phyloP scores from a whole-genome alignment of 2,329 filamentous ascomycete genomes.

The Trichoderma simmonsii region DNA sequence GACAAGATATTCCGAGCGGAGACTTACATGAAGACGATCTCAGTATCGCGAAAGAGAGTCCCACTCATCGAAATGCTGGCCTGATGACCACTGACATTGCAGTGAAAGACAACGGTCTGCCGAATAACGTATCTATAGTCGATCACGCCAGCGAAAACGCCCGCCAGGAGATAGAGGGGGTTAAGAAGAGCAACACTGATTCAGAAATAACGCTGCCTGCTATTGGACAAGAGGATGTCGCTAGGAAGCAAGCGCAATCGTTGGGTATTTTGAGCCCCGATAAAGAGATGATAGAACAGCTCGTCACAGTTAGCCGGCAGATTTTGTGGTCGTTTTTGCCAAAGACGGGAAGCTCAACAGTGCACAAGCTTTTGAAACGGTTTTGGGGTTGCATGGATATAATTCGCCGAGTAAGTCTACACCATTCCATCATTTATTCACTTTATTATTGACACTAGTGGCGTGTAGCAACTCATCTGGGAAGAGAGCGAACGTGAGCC shows the following conservation, averaged over 20 bases:
- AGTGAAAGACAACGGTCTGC: not conserved
- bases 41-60: not conserved
- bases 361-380: not conserved
- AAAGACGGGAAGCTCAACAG: not conserved
- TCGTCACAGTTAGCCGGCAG: not conserved
- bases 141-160: not conserved
- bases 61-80: not conserved
- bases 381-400: slow-evolving; percentile 14
- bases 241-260: not conserved
- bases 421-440: not conserved
- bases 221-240: not conserved
- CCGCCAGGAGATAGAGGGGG: not conserved
- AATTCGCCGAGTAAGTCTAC: not conserved
- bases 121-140: not conserved
- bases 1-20: not conserved
- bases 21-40: not conserved
- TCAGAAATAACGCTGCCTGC: not conserved
- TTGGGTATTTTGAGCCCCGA: not conserved
- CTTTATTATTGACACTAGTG: not conserved
- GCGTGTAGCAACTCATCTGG: not conserved
- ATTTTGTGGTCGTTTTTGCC: slow-evolving; percentile 1
- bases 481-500: not conserved
- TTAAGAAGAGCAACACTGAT: not conserved
- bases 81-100: not conserved
- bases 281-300: not conserved